phyloP scores from a whole-genome alignment of 345 rosid species.

The Trapa bicornis region DNA sequence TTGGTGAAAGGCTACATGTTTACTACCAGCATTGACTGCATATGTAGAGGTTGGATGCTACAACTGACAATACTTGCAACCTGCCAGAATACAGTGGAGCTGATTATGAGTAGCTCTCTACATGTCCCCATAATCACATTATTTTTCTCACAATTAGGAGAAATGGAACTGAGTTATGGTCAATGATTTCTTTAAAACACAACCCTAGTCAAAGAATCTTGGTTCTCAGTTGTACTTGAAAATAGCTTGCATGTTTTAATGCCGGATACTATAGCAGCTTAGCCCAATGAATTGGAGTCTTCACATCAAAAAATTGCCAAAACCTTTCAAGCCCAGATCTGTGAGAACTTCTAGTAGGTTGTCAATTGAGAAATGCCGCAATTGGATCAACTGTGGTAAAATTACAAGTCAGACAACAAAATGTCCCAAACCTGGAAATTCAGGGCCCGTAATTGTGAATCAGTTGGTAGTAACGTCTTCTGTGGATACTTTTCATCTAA shows the following conservation, averaged over 20 bases:
- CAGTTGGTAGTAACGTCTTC: slow-evolving; percentile 27
- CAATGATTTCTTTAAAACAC: background rate
- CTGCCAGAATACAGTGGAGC: slow-evolving; percentile 13
- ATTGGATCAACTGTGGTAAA: too few species aligned
- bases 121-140: background rate
- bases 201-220: background rate
- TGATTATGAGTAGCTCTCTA: background rate
- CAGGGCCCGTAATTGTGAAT: slow-evolving; percentile 24
- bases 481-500: slow-evolving; percentile 43
- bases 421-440: slow-evolving; percentile 28
- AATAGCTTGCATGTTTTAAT: background rate
- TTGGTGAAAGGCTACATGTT: background rate
- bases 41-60: slow-evolving; percentile 45
- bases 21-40: slow-evolving; percentile 31
- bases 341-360: too few species aligned
- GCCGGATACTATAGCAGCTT: too few species aligned
- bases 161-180: too few species aligned
- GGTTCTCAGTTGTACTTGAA: background rate
- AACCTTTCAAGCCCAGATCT: too few species aligned
- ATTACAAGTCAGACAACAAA: too few species aligned
- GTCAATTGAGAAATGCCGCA: too few species aligned
- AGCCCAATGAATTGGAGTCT: too few species aligned
- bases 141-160: too few species aligned
- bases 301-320: too few species aligned
- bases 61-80: slow-evolving; percentile 35